These are phyloP conservation scores for Protomyces inouyei DNA, from an alignment of 1,139 yeast genomes.

Conservation along the genomic window DNA sequence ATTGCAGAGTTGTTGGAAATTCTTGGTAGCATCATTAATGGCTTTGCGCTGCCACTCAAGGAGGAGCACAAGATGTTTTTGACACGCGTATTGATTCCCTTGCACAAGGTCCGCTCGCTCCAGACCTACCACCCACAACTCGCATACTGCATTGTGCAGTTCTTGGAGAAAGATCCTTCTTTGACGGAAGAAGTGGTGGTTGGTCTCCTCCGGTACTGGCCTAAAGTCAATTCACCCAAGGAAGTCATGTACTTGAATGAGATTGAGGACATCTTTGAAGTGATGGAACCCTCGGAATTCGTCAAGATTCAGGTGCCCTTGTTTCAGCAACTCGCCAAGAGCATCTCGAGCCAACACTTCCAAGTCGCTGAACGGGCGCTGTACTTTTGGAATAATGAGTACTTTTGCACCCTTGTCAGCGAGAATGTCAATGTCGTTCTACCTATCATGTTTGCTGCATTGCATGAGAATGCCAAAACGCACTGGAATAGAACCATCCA, in stretches of 20 bases:
- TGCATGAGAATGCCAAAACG: constrained; percentile 65
- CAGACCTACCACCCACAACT: constrained; percentile 92
- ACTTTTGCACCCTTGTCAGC: constrained; percentile 80
- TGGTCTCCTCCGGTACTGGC: constrained; percentile 94
- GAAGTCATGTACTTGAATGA: constrained; percentile 95
- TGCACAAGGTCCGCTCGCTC: constrained; percentile 85
- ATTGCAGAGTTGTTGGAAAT: constrained; percentile 91
- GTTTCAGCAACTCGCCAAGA: constrained; percentile 88
- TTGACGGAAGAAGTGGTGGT: constrained; percentile 91
- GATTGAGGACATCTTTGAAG: constrained; percentile 93
- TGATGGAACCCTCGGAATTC: constrained; percentile 89
- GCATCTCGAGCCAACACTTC: constrained; percentile 92
- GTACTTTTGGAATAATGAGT: constrained; percentile 92
- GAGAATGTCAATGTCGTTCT: constrained; percentile 85
- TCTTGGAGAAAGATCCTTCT: constrained; percentile 85
- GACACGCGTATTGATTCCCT: constrained; percentile 81
- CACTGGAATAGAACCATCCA: constrained; percentile 92
- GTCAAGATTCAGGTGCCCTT: constrained; percentile 87
- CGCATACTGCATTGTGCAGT: constrained; percentile 95
- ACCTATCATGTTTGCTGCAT: constrained; percentile 85
- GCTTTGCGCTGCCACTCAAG: constrained; percentile 93
- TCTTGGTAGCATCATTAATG: constrained; percentile 84
- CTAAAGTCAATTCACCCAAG: constrained; percentile 89
- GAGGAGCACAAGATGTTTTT: constrained; percentile 93
- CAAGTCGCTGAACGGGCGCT: constrained; percentile 95